Conservation (phyloP, 2,329 filamentous ascomycete species). For the Fusarium nisikadoi region DNA sequence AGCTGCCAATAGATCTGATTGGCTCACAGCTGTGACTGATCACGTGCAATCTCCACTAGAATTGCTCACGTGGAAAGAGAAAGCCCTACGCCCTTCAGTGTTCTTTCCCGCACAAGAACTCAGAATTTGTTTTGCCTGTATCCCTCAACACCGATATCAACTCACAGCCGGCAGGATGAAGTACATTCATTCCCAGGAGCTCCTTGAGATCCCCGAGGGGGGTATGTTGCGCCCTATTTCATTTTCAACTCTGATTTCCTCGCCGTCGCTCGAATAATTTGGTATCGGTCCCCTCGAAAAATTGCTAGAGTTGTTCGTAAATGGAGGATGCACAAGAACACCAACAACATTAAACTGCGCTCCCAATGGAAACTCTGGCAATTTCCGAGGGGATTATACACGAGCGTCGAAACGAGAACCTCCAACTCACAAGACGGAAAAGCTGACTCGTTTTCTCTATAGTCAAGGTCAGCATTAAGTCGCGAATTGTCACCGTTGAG, state of each 20-base stretch:
- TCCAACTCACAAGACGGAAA: conserved; percentile 20
- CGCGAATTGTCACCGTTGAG: conserved; percentile 94
- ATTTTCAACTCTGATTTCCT: conserved; percentile 12
- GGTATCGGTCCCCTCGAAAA: conserved; percentile 12
- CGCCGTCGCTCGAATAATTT: conserved; percentile 14
- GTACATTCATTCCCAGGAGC: conserved; percentile 99
- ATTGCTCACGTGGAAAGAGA: conserved; percentile 50
- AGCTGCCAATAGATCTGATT: conserved; percentile 7
- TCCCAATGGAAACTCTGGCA: conserved; percentile 5
- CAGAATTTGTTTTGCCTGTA: not conserved
- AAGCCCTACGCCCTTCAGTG: conserved; percentile 50
- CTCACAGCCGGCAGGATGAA: conserved; percentile 85
- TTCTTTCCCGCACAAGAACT: conserved; percentile 52
- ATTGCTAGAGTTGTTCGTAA: conserved; percentile 28
- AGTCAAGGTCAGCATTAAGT: conserved; percentile 99
- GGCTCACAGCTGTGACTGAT: not conserved
- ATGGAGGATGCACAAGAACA: conserved; percentile 25
- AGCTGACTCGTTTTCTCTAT: conserved; percentile 51
- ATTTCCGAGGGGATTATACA: conserved; percentile 2
- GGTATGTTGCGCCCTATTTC: conserved; percentile 71
- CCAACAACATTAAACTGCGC: conserved; percentile 27
- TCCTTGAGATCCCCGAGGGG: conserved; percentile 94
- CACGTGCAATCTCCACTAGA: conserved; percentile 38
- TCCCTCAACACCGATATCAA: conserved; percentile 57
- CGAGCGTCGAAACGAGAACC: conserved; percentile 5